Evolutionary conservation across 805 yeast genomes (phyloP), one percentile per base, ranked within the genome.

Genomic region (Hanseniaspora hatyaiensis): DNA sequence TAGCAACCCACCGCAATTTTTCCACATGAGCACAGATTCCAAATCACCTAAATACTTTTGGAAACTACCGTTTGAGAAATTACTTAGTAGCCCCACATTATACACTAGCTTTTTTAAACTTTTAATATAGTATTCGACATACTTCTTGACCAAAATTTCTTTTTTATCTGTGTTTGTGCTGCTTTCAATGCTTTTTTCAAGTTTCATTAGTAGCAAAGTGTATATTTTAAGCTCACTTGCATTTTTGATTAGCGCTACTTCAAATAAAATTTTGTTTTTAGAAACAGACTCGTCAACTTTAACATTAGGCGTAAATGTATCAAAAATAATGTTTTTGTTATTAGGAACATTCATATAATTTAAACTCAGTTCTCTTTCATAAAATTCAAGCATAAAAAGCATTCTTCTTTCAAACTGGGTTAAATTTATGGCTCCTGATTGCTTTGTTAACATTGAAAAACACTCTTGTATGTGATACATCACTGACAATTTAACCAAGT

Each of bases 1-100:
- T 15, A 37, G 26, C 9, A 37, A 37, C 3, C 23, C 11, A 4
- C 20, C 40, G 15, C 36, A 18, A 24, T 40, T 40, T 4, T 40
- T 40, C 22, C 15, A n/a, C 40, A 40, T 40, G 2, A 31, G 20
- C 6, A 40, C 13, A 3, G 36, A 31, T 16, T 40, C 30, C n/a
- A 29, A 20, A 4, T 40, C 44, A 31, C 44, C 44, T n/a, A 40
- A 9, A 23, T 40, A 40, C 5, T 40, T 31, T 11, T 40, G 23
- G 12, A 26, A 40, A 4, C 15, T n/a, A 6, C 44, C 44, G 1
- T n/a, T n/a, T 4, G 18, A 8, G n/a, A n/a, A 23, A 15, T 31
- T 22, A 23, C 23, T 31, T 15, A 40, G 15, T 22, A 40, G 4
- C 2, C 15, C 4, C 11, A 40, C 8, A 9, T 11, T 15, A 26